Evolutionary conservation across 768 basidiomycete genomes (phyloP).

Genomic region (Suillus decipiens): DNA sequence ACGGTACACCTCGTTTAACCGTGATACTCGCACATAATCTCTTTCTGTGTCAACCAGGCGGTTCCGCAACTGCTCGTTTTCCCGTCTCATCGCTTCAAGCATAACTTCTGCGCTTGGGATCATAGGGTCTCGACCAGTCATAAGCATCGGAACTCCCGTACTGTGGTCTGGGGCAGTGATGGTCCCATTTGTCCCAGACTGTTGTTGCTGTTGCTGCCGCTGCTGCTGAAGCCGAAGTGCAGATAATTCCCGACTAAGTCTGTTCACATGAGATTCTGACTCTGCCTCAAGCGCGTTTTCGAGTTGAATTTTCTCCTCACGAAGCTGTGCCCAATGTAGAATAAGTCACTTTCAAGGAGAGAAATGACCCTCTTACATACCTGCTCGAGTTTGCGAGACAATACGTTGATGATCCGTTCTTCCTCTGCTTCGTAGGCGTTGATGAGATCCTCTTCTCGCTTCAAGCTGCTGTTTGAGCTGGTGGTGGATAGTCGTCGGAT

Average conservation of each 20-base stretch:
- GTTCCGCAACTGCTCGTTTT: slow-evolving; percentile 74
- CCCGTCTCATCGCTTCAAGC: slow-evolving; percentile 73
- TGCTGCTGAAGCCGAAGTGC: slow-evolving; percentile 63
- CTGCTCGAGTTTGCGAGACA: slow-evolving; percentile 84
- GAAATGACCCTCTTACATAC: slow-evolving; percentile 35
- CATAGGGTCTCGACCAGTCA: slow-evolving; percentile 31
- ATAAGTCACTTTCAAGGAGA: slow-evolving; percentile 4
- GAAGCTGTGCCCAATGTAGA: slow-evolving; percentile 48
- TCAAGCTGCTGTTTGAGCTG: slow-evolving; percentile 48
- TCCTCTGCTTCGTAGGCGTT: slow-evolving; percentile 91
- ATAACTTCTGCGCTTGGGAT: slow-evolving; percentile 54
- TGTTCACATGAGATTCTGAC: slow-evolving; percentile 82
- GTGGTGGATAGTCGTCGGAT: slow-evolving; percentile 57
- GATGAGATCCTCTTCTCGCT: slow-evolving; percentile 73
- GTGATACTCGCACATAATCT: slow-evolving; percentile 70
- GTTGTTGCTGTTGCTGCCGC: slow-evolving; percentile 37
- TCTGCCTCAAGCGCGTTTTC: slow-evolving; percentile 85
- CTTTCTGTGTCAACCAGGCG: slow-evolving; percentile 73
- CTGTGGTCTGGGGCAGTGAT: slow-evolving; percentile 32
- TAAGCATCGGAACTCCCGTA: slow-evolving; percentile 8
- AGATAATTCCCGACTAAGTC: slow-evolving; percentile 68
- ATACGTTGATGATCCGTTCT: slow-evolving; percentile 81
- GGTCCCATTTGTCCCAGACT: slow-evolving; percentile 17
- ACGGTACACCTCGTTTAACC: slow-evolving; percentile 81
- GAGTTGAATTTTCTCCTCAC: slow-evolving; percentile 82